Base-by-base conservation (phyloP, 2,329 filamentous ascomycete species). In the Monilinia polystroma region DNA sequence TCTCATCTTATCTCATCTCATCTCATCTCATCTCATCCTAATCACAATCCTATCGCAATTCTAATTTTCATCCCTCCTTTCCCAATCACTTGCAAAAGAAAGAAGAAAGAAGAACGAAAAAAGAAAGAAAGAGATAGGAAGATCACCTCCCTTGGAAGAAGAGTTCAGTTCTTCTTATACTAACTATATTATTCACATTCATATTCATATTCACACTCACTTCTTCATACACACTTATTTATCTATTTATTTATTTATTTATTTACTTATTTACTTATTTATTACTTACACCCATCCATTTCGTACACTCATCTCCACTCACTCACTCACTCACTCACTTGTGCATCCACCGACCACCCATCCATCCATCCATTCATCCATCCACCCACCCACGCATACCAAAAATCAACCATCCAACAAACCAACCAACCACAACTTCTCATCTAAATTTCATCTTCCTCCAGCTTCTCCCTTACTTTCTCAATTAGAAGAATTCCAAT, bases 401-500 rank as follows among this genome's bases (percentile, higher is more conserved):
- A 35, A 32, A 32, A 1, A 35, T 35, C 32, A 35, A 35, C 32
- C 5, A 64, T 41, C n/a, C 43, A 58, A 49, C 52, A 3, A 64
- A 20, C 63, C 63, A 64, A 51, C 63, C 63, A 64, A 64, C 63
- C 63, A 64, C 16, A 64, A 58, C 43, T 58, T 58, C 45, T 64
- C 38, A 43, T 54, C 29, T 23, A 16, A 47, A 55, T 23, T 47
- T 45, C 18, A 47, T 60, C 63, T 53, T 63, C 59, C 16, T 53
- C 51, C 14, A 16, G 29, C 29, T 41, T 29, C 63, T 66, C 55
- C 54, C 55, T 59, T 65, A 65, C 63, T 60, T 60, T 59, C 55
- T 23, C 32, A 66, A 60, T 60, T 66, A 66, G 52, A 65, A 66
- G 43, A 60, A 43, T 54, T 41, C 26, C 62, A 66, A 52, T 51